A percentile compares a stretch with the other conserved stretches of the same genome.
Evolutionary conservation across 495 filamentous ascomycete genomes (phyloP).

Genomic region (Melanomma pulvis-pyrius): DNA sequence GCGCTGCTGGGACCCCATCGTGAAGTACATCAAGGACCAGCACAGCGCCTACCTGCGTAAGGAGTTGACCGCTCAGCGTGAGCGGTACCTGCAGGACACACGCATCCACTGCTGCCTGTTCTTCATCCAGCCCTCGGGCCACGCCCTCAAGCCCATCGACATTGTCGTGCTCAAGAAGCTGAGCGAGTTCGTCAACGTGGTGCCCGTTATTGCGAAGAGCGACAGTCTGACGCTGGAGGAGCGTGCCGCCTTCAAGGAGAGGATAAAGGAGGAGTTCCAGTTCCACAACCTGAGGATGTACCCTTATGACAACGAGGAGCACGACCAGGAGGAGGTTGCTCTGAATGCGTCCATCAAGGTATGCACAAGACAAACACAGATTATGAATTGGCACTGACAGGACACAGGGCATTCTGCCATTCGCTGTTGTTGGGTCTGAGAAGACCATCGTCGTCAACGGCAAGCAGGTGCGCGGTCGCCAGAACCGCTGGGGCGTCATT

Average conservation of each 20-base stretch:
- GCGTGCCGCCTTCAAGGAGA: conserved; percentile 90
- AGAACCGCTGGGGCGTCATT: conserved; percentile 99
- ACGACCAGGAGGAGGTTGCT: conserved; percentile 93
- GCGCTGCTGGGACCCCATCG: conserved; percentile 89
- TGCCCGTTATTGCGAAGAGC: conserved; percentile 97
- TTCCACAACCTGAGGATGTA: conserved; percentile 99
- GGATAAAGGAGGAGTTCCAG: conserved; percentile 98
- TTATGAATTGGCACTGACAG: conserved; percentile 11
- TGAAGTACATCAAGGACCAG: conserved; percentile 99
- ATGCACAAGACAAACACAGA: conserved; percentile 33
- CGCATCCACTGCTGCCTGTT: conserved; percentile 99
- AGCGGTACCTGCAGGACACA: conserved; percentile 98
- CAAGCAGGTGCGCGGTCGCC: conserved; percentile 95
- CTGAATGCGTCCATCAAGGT: conserved; percentile 96
- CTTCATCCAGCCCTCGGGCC: conserved; percentile 98
- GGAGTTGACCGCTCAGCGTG: conserved; percentile 98
- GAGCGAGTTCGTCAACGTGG: conserved; percentile 97
- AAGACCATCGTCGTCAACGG: conserved; percentile 96
- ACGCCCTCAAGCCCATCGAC: conserved; percentile 97
- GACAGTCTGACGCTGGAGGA: conserved; percentile 97
- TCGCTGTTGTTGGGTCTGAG: conserved; percentile 97
- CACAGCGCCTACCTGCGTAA: conserved; percentile 99
- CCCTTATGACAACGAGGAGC: conserved; percentile 98
- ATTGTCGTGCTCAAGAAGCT: conserved; percentile 99
- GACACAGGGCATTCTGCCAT: conserved; percentile 84